phyloP scores from a whole-genome alignment of 768 basidiomycete species.

The Mycena albidolilacea region DNA sequence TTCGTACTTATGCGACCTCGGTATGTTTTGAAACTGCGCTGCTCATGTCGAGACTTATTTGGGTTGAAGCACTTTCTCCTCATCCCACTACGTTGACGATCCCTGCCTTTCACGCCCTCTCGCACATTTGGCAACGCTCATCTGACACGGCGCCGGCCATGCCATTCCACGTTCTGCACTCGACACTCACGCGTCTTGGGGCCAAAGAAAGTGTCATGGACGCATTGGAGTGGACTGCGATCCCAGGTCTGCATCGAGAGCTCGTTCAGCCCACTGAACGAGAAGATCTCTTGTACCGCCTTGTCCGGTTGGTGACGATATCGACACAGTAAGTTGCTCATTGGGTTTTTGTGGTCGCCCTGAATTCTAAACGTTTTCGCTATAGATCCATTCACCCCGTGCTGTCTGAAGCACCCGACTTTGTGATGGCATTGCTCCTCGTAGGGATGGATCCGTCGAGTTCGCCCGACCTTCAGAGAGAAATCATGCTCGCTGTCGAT shows the following conservation, averaged over 20 bases:
- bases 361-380: constrained; percentile 18
- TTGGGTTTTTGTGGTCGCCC: neutral
- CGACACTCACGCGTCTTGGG: constrained; percentile 61
- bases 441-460: constrained; percentile 71
- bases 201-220: constrained; percentile 55
- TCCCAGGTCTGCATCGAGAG: constrained; percentile 25
- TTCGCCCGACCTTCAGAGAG: constrained; percentile 58
- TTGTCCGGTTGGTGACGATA: constrained; percentile 58
- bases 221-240: constrained; percentile 49
- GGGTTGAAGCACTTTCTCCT: constrained; percentile 48
- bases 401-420: constrained; percentile 60
- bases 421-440: constrained; percentile 65
- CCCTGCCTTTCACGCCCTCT: constrained; percentile 52
- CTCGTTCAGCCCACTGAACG: constrained; percentile 44
- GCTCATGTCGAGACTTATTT: constrained; percentile 36
- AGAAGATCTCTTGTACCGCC: constrained; percentile 53
- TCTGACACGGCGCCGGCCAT: constrained; percentile 45
- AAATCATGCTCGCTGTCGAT: constrained; percentile 65
- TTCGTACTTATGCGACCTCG: constrained; percentile 59
- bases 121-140: constrained; percentile 49
- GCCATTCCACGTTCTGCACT: constrained; percentile 52
- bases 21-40: constrained; percentile 46
- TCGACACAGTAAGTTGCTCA: constrained; percentile 62
- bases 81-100: constrained; percentile 38
- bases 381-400: constrained; percentile 53